Evolutionary conservation across 257 asterid species (phyloP).

Genomic region (Apocynum venetum): DNA sequence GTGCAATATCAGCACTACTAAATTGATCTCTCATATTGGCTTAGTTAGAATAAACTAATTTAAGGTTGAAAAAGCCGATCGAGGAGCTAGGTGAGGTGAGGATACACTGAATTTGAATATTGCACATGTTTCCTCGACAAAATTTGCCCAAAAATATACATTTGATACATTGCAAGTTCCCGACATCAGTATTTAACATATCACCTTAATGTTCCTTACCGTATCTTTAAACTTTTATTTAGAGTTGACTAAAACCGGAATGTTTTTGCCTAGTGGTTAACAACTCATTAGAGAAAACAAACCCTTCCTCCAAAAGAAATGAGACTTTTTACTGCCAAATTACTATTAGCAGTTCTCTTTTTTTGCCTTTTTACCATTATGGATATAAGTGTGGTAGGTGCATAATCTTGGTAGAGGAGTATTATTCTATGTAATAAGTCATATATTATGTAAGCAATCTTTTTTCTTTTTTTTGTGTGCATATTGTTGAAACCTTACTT

Average conservation of each 20-base stretch:
- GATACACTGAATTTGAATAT: not conserved
- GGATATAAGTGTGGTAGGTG: too few relatives aligned
- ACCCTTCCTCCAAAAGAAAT: not conserved
- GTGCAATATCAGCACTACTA: too few relatives aligned
- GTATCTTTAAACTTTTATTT: not conserved
- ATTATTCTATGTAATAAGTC: too few relatives aligned
- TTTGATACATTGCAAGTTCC: not conserved
- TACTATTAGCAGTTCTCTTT: too few relatives aligned
- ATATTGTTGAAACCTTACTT: too few relatives aligned
- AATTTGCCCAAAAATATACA: not conserved
- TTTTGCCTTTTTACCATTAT: too few relatives aligned
- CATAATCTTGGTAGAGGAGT: too few relatives aligned
- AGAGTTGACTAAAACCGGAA: not conserved
- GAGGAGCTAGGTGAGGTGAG: not conserved
- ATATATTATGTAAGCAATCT: too few relatives aligned
- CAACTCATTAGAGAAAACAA: not conserved
- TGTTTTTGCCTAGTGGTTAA: not conserved
- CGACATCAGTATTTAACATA: not conserved
- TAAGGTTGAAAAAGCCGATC: not conserved
- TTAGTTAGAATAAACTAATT: not conserved
- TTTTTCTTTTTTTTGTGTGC: too few relatives aligned
- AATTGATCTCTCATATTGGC: too few relatives aligned
- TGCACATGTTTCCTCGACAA: constrained; percentile 7
- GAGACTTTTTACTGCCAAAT: too few relatives aligned
- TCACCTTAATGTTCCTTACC: not conserved